A percentile compares a stretch with the other conserved stretches of the same genome.
Evolutionary conservation across 768 basidiomycete species (phyloP).

Genomic region (Lactarius psammicola): DNA sequence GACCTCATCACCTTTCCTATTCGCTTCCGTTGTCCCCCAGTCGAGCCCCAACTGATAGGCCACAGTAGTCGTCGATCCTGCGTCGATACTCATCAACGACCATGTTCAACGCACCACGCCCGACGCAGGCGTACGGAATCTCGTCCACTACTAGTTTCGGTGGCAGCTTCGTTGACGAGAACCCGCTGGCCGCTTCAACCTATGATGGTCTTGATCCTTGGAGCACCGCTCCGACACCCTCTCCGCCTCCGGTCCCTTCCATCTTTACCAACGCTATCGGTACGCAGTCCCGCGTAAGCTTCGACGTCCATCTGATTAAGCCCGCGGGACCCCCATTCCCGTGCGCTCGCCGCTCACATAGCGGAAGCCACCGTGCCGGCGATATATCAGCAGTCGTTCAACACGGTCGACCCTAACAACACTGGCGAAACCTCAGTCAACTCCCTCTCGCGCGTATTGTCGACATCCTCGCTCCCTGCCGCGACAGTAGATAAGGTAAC

Average conservation of each 20-base stretch:
- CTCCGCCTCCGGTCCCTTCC: conserved; percentile 56
- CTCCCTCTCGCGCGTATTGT: conserved; percentile 74
- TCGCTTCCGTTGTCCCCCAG: conserved; percentile 3
- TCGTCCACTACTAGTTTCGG: conserved; percentile 59
- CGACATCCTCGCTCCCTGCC: conserved; percentile 76
- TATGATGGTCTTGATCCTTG: conserved; percentile 77
- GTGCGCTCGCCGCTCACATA: conserved; percentile 36
- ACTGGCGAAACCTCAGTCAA: conserved; percentile 81
- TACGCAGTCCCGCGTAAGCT: not conserved
- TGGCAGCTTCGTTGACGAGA: conserved; percentile 71
- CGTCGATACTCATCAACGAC: conserved; percentile 26
- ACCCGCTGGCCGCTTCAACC: conserved; percentile 65
- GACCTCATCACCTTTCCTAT: not conserved
- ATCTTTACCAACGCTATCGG: conserved; percentile 37
- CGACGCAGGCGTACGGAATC: conserved; percentile 63
- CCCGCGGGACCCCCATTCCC: not conserved
- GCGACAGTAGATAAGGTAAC: conserved; percentile 76
- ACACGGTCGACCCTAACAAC: conserved; percentile 65
- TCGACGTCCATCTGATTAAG: not conserved
- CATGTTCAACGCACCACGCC: conserved; percentile 87
- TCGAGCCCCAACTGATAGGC: not conserved
- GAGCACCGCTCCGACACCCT: conserved; percentile 67
- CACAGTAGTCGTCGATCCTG: no score
- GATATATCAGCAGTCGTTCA: conserved; percentile 72
- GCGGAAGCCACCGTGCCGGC: conserved; percentile 79